Base-by-base conservation (phyloP, 2,329 filamentous ascomycete species). In the Talaromyces sp. region DNA sequence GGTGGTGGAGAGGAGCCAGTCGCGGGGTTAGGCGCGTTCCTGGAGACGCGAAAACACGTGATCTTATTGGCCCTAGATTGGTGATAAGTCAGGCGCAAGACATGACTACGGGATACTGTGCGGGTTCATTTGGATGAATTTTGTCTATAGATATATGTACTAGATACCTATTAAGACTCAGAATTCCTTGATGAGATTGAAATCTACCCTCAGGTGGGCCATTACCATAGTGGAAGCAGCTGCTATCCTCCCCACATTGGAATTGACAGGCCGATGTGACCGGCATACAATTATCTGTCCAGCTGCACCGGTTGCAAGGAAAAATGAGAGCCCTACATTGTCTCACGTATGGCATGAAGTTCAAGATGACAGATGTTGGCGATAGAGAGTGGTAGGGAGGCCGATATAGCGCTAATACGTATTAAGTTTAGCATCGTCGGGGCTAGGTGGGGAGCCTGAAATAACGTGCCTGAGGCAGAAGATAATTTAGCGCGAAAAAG, bases 1-100 rank as follows among this genome's bases (percentile, higher is more conserved):
- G 24, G 19, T 31, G 27, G 22, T 41, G 22, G 41, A 33, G 33
- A 27, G 14, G 57, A 41, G 19, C 14, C 14, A 43, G 49, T 54
- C 61, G 61, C 61, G 61, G 61, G 61, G 61, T 49, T 47, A 27
- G 61, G 52, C 61, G 61, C 61, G 61, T 57, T 35, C 11, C 22
- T 35, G 14, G 9, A n/a, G 50, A 63, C 61, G 50, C 61, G 61
- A 57, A 57, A 24, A 27, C 61, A 63, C 61, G 31, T 63, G 61
- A 63, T 59, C 10, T 9, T 9, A 58, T 24, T 16, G 31, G 27
- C 24, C 45, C 37, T 60, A 24, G 43, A 47, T 22, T 31, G 16
- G 14, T 9, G 8, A 2, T 1, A 16, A 22, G 11, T 16, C 9
- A 2, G 14, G 14, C 24, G 47, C 14, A 50, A 31, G 14, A 49